Evolutionary conservation across 495 filamentous ascomycete genomes (phyloP).

Genomic region (Talaromyces stipitatus): DNA sequence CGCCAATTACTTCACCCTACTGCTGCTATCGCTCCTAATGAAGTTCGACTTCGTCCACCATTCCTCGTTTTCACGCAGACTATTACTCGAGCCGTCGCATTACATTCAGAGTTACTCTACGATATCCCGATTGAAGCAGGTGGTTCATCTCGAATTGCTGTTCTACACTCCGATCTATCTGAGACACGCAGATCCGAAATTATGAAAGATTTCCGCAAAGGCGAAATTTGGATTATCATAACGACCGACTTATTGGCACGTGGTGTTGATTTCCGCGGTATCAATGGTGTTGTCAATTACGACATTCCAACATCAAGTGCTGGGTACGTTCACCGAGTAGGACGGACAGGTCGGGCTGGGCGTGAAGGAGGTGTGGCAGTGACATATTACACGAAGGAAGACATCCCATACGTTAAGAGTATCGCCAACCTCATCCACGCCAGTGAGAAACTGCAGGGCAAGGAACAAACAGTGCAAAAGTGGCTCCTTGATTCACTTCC

Average conservation of each 20-base stretch:
- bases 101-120: constrained; percentile 86
- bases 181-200: constrained; percentile 66
- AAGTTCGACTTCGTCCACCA: constrained; percentile 67
- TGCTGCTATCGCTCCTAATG: constrained; percentile 42
- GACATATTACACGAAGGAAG: constrained; percentile 91
- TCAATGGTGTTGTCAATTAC: constrained; percentile 95
- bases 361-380: constrained; percentile 84
- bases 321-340: constrained; percentile 87
- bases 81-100: constrained; percentile 77
- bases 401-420: constrained; percentile 81
- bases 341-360: constrained; percentile 83
- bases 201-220: constrained; percentile 83
- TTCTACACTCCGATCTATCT: constrained; percentile 80
- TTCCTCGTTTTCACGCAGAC: constrained; percentile 95
- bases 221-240: constrained; percentile 92
- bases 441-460: constrained; percentile 57
- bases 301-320: constrained; percentile 86
- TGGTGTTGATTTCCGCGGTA: constrained; percentile 83
- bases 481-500: constrained; percentile 90
- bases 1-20: constrained; percentile 85
- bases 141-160: constrained; percentile 77
- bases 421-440: constrained; percentile 87
- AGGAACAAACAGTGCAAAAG: constrained; percentile 55
- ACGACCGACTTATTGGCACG: constrained; percentile 89
- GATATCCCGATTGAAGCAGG: constrained; percentile 87